A percentile compares a stretch with the other conserved stretches of the same genome.
phyloP scores from a whole-genome alignment of 208 protist species.

The Acanthamoeba triangularis region DNA sequence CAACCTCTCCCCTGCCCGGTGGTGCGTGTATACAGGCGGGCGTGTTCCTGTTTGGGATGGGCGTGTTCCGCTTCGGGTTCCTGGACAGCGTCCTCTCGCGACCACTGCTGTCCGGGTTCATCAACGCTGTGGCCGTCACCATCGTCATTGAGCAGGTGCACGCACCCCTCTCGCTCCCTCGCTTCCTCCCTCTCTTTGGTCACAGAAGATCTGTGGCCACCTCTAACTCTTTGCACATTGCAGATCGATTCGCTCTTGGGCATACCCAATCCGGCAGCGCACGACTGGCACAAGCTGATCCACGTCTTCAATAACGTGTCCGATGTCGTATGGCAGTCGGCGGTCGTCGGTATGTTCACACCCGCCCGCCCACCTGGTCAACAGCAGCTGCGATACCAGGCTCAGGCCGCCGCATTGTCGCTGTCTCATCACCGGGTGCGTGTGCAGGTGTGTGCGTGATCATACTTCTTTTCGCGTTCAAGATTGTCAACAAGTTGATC shows the following conservation, averaged over 20 bases:
- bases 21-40: not conserved
- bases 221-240: not conserved
- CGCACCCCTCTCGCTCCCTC: no score
- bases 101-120: constrained; percentile 57
- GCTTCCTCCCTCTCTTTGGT: no score
- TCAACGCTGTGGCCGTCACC: constrained; percentile 67
- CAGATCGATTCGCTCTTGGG: constrained; percentile 50
- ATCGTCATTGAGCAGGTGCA: constrained; percentile 58
- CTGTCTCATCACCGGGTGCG: no score
- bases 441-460: not conserved
- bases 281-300: constrained; percentile 72
- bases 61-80: constrained; percentile 67
- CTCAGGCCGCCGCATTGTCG: not conserved
- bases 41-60: constrained; percentile 57
- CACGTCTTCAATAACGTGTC: constrained; percentile 32
- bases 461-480: constrained; percentile 39
- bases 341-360: constrained; percentile 31
- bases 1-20: no score
- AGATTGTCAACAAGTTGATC: constrained; percentile 28
- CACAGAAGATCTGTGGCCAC: no score
- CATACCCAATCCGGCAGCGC: constrained; percentile 50
- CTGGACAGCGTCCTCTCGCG: constrained; percentile 70
- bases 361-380: no score
- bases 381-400: no score
- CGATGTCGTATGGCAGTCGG: constrained; percentile 41